Evolutionary conservation across 352 stramenopile species (phyloP), one percentile per base, ranked within the genome.

Genomic region (Thalassiosira gravida): DNA sequence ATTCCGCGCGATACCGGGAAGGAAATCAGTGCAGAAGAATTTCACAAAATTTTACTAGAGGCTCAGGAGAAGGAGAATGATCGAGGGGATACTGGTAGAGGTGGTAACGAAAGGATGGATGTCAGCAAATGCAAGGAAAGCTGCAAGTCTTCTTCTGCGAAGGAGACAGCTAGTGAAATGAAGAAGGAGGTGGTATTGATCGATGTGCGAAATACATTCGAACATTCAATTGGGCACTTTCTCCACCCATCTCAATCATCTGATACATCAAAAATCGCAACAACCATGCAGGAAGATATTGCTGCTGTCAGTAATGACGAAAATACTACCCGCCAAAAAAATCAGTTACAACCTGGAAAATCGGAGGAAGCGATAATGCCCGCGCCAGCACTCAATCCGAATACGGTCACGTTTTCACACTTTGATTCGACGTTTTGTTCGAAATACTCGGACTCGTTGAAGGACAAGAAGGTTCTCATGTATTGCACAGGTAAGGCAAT

Each of bases 191-290:
- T 89, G 2, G 83, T 90, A 8, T 37, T 93, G 7, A 89, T 93
- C 70, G 88, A 93, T 76, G 88, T 93, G 27, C 74, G 88, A 25
- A 93, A 93, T 76, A 89, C 85, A 16, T 92, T 92, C 76, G 88
- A 93, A 53, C 69, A 91, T 73, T 64, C 85, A 18, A 93, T 93
- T 81, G 88, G 88, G 24, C 84, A 91, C 67, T 93, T 93, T 69
- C 24, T 66, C 14, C 56, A 81, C 49, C 72, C 75, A 22, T 35
- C n/a, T 62, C 20, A 62, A 44, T n/a, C n/a, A n/a, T 62, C 53
- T 20, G 27, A 44, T 62, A 25, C 30, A 58, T n/a, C n/a, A n/a
- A n/a, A n/a, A n/a, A n/a, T n/a, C n/a, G n/a, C n/a, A n/a, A n/a
- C n/a, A n/a, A n/a, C n/a, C n/a, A n/a, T n/a, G n/a, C n/a, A n/a